Evolutionary conservation across 2,329 filamentous ascomycete species (phyloP).

Genomic region (Paramyrothecium sp.): DNA sequence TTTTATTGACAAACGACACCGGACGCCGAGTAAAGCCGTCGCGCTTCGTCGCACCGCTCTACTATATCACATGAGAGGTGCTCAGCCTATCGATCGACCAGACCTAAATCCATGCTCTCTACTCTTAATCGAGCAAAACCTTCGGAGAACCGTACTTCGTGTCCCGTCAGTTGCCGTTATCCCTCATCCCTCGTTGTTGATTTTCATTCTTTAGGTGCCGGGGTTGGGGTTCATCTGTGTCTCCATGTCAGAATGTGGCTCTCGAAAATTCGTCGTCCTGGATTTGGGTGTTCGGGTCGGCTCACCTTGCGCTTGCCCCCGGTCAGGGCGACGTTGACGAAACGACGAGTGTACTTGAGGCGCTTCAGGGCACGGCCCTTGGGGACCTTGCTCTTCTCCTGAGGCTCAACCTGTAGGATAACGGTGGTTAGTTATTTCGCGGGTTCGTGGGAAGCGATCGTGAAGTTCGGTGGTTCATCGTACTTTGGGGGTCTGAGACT

Average conservation of each 20-base stretch:
- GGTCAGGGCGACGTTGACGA: conserved; percentile 96
- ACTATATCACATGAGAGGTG: conserved; percentile 19
- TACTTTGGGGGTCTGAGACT: conserved; percentile 93
- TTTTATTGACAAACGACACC: conserved; percentile 42
- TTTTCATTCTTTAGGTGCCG: conserved; percentile 53
- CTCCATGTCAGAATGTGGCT: not conserved
- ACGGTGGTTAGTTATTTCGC: conserved; percentile 26
- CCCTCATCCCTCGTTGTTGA: conserved; percentile 20
- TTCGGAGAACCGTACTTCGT: conserved; percentile 27
- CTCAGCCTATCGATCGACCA: conserved; percentile 34
- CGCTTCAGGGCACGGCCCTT: conserved; percentile 99
- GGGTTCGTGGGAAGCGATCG: conserved; percentile 15
- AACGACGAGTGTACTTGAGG: conserved; percentile 92
- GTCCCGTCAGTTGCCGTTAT: conserved; percentile 13
- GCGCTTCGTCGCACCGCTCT: conserved; percentile 34
- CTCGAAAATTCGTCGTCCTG: not conserved
- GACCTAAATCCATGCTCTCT: conserved; percentile 32
- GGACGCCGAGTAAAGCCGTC: conserved; percentile 36
- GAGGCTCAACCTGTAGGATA: conserved; percentile 67
- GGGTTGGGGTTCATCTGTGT: conserved; percentile 84
- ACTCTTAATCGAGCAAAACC: conserved; percentile 26
- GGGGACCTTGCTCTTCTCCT: conserved; percentile 95
- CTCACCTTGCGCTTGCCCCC: conserved; percentile 97
- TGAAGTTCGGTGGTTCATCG: conserved; percentile 32
- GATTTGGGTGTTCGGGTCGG: conserved; percentile 6